Percentiles rank a stretch among this genome's conserved stretches.
These are phyloP conservation scores for Boletus sensibilis DNA, from an alignment of 768 basidiomycete species.

Conservation along the genomic window DNA sequence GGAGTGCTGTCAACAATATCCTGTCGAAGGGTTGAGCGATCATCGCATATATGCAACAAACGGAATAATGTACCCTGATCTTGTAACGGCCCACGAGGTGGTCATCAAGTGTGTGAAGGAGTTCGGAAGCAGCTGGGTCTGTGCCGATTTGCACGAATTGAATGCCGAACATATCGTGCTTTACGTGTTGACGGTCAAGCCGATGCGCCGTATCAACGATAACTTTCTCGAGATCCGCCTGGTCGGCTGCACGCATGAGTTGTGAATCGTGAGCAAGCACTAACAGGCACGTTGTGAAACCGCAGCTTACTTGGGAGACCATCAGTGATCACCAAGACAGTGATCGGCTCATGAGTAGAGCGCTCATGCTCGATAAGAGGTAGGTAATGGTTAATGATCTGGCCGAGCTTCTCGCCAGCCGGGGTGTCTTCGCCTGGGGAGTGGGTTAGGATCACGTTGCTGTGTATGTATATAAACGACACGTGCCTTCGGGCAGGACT, in stretches of 20 bases:
- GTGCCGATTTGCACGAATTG: conserved; percentile 49
- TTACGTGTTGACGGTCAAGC: conserved; percentile 37
- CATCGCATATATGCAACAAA: neutral
- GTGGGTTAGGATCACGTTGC: neutral
- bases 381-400: conserved; percentile 39
- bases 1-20: conserved; percentile 51
- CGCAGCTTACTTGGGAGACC: conserved; percentile 39
- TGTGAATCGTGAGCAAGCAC: neutral
- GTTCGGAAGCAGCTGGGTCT: conserved; percentile 36
- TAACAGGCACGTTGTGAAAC: neutral
- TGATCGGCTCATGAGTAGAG: conserved; percentile 36
- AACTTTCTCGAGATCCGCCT: conserved; percentile 24
- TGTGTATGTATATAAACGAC: neutral
- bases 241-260: conserved; percentile 26
- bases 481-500: conserved; percentile 23
- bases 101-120: conserved; percentile 42
- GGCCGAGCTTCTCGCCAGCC: conserved; percentile 37
- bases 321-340: conserved; percentile 39
- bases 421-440: conserved; percentile 36
- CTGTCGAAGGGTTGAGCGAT: conserved; percentile 17
- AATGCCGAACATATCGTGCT: conserved; percentile 42
- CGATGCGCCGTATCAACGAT: conserved; percentile 39
- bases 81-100: conserved; percentile 33
- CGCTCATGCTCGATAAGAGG: conserved; percentile 29
- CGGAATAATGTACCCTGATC: conserved; percentile 25